Percentiles rank a stretch among this genome's conserved stretches.
Evolutionary conservation across 192 early-diverging fungal genomes (phyloP).

Genomic region (Phycomyces blakesleeanus): DNA sequence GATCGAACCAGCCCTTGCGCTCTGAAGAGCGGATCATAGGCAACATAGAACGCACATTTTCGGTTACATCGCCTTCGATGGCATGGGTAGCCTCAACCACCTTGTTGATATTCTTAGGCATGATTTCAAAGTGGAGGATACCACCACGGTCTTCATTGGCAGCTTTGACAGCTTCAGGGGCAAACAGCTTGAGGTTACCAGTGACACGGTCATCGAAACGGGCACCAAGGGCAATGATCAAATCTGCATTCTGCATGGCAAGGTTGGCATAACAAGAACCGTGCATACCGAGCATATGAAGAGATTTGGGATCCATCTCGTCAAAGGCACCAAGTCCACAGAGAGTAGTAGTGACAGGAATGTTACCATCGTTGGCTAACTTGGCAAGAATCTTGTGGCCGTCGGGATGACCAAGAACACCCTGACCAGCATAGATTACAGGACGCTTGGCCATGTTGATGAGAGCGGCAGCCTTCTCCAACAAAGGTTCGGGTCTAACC

Average conservation of each 20-base stretch:
- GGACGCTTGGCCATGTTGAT: slow-evolving; percentile 89
- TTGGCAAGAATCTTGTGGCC: slow-evolving; percentile 79
- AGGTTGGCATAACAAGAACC: slow-evolving; percentile 96
- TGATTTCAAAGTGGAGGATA: slow-evolving; percentile 98
- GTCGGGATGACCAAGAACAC: slow-evolving; percentile 76
- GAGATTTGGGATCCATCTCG: slow-evolving; percentile 80
- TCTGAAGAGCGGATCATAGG: slow-evolving; percentile 67
- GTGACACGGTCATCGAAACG: slow-evolving; percentile 99
- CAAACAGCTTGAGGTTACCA: slow-evolving; percentile 81
- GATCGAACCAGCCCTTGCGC: slow-evolving; percentile 83
- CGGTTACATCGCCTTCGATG: slow-evolving; percentile 92
- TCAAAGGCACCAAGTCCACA: slow-evolving; percentile 92
- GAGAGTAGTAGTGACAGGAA: slow-evolving; percentile 97
- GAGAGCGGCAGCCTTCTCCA: slow-evolving; percentile 74
- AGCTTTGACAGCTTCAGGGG: slow-evolving; percentile 88
- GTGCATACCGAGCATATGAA: slow-evolving; percentile 99
- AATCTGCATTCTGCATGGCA: slow-evolving; percentile 95
- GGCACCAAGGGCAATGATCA: slow-evolving; percentile 92
- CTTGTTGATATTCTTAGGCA: slow-evolving; percentile 99
- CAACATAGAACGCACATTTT: slow-evolving; percentile 78
- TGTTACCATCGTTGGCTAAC: slow-evolving; percentile 83
- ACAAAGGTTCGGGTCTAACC: slow-evolving; percentile 46
- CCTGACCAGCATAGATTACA: slow-evolving; percentile 94
- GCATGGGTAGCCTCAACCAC: slow-evolving; percentile 86
- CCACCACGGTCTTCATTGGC: slow-evolving; percentile 86